Conservation (phyloP, 1,139 yeast species). For the Yamadazyma sp. region DNA sequence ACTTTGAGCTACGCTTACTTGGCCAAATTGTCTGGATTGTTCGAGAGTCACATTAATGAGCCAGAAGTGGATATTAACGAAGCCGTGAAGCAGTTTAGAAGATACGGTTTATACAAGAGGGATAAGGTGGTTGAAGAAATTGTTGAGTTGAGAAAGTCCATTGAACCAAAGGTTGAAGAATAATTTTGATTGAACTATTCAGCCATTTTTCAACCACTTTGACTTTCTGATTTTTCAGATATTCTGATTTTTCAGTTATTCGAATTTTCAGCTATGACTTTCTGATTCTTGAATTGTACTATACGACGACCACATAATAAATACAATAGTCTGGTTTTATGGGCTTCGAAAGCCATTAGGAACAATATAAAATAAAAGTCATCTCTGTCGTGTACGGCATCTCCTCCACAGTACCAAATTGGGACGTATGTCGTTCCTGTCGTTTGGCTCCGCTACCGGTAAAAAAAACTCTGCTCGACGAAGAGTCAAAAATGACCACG, state of each 20-base stretch:
- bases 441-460: slow-evolving; percentile 4
- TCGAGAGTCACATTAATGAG: slow-evolving; percentile 38
- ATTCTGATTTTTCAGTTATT: too few species aligned
- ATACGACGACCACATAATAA: too few species aligned
- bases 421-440: slow-evolving; percentile 1
- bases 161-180: slow-evolving; percentile 5
- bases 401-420: too few species aligned
- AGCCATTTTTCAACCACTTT: too few species aligned
- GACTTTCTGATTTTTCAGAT: too few species aligned
- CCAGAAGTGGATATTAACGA: slow-evolving; percentile 35
- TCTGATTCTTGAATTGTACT: too few species aligned
- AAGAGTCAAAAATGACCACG: slow-evolving; percentile 6
- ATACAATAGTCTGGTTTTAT: too few species aligned
- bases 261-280: too few species aligned
- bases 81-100: slow-evolving; percentile 55
- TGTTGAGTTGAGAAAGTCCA: slow-evolving; percentile 37
- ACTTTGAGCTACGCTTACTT: slow-evolving; percentile 54
- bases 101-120: slow-evolving; percentile 57
- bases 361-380: too few species aligned
- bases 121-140: slow-evolving; percentile 42
- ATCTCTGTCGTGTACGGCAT: too few species aligned
- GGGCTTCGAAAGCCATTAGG: too few species aligned
- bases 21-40: slow-evolving; percentile 47
- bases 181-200: too few species aligned
- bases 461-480: slow-evolving; percentile 1